Conservation (phyloP, 2,329 filamentous ascomycete genomes). For the Aspergillus glaucus region DNA sequence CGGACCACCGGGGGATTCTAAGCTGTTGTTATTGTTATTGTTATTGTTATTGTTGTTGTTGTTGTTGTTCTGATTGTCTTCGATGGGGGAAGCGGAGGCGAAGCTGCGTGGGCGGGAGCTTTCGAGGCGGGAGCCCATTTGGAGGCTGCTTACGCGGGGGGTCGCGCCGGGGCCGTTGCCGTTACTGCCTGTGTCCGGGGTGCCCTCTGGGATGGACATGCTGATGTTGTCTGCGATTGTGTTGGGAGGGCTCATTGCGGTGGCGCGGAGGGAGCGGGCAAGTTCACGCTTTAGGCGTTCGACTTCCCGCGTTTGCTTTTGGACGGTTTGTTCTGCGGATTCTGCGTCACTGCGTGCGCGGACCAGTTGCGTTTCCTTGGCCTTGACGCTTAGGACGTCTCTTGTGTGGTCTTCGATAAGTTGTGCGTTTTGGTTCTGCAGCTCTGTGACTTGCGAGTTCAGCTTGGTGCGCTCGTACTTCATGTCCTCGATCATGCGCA, state of each 20-base stretch:
- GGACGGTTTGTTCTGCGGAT: slow-evolving; percentile 77
- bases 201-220: slow-evolving; percentile 45
- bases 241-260: slow-evolving; percentile 33
- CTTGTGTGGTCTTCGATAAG: slow-evolving; percentile 96
- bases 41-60: slow-evolving; percentile 37
- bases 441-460: slow-evolving; percentile 79
- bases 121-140: slow-evolving; percentile 37
- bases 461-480: slow-evolving; percentile 75
- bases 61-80: slow-evolving; percentile 65
- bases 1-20: slow-evolving; percentile 29
- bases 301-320: slow-evolving; percentile 77
- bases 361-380: slow-evolving; percentile 95
- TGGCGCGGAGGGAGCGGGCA: slow-evolving; percentile 41
- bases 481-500: slow-evolving; percentile 70
- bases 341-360: slow-evolving; percentile 86
- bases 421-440: slow-evolving; percentile 94
- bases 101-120: slow-evolving; percentile 36
- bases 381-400: slow-evolving; percentile 92
- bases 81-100: slow-evolving; percentile 51
- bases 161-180: slow-evolving; percentile 14
- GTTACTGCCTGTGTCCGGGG: slow-evolving; percentile 29
- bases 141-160: slow-evolving; percentile 25
- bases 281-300: slow-evolving; percentile 88
- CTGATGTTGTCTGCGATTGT: slow-evolving; percentile 48
- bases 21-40: slow-evolving; percentile 15